Conservation (phyloP, 192 early-diverging fungal genomes). For the Coemansia sp. region DNA sequence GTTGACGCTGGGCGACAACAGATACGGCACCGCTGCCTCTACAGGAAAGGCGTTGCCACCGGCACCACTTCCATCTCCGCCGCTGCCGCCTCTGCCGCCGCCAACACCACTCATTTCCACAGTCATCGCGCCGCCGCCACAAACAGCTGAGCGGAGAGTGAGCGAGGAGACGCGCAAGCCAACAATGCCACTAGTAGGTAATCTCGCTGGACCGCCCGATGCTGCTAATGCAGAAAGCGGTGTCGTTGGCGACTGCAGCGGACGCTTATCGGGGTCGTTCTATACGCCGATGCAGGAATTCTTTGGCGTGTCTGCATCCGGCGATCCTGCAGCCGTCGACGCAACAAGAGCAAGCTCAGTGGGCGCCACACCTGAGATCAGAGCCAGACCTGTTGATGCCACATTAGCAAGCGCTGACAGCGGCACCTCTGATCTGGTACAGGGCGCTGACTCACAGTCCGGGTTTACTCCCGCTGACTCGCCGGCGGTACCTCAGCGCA, state of each 20-base stretch:
- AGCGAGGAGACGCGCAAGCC: background rate
- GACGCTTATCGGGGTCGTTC: conserved; percentile 12
- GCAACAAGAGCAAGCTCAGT: background rate
- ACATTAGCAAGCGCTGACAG: background rate
- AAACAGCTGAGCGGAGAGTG: background rate
- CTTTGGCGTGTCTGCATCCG: conserved; percentile 29
- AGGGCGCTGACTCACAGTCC: conserved; percentile 29
- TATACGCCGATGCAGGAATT: conserved; percentile 52
- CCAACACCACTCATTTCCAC: conserved; percentile 1
- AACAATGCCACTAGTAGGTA: background rate
- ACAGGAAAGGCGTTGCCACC: conserved; percentile 46
- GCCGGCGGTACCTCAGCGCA: conserved; percentile 40
- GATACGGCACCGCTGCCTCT: conserved; percentile 24
- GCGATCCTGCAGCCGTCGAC: conserved; percentile 3
- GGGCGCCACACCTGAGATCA: conserved; percentile 12
- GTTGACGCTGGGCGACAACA: conserved; percentile 34
- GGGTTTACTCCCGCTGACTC: conserved; percentile 29
- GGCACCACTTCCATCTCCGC: conserved; percentile 18
- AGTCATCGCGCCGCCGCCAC: conserved; percentile 6
- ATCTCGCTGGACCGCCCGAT: background rate
- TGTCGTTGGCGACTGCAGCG: background rate
- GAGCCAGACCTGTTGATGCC: background rate
- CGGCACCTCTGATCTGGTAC: conserved; percentile 8
- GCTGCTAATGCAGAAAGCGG: background rate
- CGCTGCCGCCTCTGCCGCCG: conserved; percentile 7